These are phyloP conservation scores for Neospora caninum DNA, from an alignment of 169 alveolate species.

Conservation along the genomic window DNA sequence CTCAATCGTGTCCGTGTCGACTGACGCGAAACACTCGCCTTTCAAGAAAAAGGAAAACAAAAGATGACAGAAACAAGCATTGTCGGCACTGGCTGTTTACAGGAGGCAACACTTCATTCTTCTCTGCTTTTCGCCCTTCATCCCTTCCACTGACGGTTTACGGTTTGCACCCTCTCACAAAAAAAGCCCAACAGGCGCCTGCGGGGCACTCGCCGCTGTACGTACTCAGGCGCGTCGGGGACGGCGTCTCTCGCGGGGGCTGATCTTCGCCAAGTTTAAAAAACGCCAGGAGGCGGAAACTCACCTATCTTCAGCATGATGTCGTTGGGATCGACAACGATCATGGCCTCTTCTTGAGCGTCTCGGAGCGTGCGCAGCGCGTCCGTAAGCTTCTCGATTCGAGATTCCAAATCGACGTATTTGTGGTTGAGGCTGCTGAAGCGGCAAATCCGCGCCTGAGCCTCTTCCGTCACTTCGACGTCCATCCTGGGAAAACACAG, in stretches of 20 bases:
- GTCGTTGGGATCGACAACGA: conserved; percentile 8
- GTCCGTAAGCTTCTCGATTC: conserved; percentile 40
- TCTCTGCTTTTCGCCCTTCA: no score
- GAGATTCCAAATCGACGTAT: conserved; percentile 41
- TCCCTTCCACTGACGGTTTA: no score
- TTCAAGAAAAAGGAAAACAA: no score
- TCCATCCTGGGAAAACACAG: conserved; percentile 20
- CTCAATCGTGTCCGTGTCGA: background rate
- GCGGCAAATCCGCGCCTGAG: conserved; percentile 54
- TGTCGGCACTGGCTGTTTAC: no score
- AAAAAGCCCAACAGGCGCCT: no score
- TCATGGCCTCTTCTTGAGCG: conserved; percentile 64
- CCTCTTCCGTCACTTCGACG: conserved; percentile 64
- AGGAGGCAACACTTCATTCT: no score
- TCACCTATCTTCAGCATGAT: conserved; percentile 12
- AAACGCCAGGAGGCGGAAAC: background rate
- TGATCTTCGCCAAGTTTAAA: no score
- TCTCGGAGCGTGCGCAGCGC: conserved; percentile 38
- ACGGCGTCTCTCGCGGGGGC: no score
- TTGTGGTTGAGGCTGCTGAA: conserved; percentile 56
- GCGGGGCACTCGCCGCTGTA: no score
- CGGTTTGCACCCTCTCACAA: no score
- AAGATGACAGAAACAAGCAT: no score
- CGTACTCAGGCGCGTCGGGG: no score
- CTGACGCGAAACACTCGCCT: conserved; percentile 28